Base-by-base conservation (phyloP, 2,329 filamentous ascomycete genomes). In the Trichoderma afroharzianum region DNA sequence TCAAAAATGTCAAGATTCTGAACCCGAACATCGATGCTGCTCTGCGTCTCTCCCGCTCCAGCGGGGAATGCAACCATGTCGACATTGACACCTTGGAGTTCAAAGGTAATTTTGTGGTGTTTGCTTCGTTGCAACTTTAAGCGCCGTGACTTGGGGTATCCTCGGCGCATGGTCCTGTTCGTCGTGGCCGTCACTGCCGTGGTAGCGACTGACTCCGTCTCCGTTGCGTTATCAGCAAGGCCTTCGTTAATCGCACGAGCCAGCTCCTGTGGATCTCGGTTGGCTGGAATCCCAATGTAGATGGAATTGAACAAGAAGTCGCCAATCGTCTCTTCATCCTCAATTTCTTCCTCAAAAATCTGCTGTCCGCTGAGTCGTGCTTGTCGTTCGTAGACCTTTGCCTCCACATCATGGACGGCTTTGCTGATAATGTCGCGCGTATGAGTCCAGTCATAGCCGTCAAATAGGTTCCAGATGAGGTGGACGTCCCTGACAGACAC, bases 271-370 rank as follows among this genome's bases (percentile, higher is more conserved):
- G 94, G 94, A 76, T 98, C 95, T 71, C 92, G 90, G 76, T 95
- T 96, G 12, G 93, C 88, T 0, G 95, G 93, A 21, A 99, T 93
- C 15, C 93, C 94, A 76, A 99, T 98, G 83, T 98, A 99, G 69
- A 99, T 97, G 0, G 96, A 99, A 79, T 99, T 98, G 86, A 99
- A 99, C 18, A 99, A 85, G 76, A 97, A 97, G 79, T 99, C 97
- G 6, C 94, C 94, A 80, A 98, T 97, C 6, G 92, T 93, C 14
- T 90, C 93, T 80, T 95, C 93, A 57, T 95, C 92, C 63, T 97
- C 93, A 26, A 92, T 88, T 28, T 95, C 90, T 43, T 90, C 91
- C 68, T 91, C 92, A 68, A 87, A 85, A 9, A 87, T 83, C 68
- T 87, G 85, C 72, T 88, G 83, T 68, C 89, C 88, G 6, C 87